These are phyloP conservation scores for Globisporangium paroecandrum DNA, from an alignment of 352 stramenopile species.

Conservation along the genomic window DNA sequence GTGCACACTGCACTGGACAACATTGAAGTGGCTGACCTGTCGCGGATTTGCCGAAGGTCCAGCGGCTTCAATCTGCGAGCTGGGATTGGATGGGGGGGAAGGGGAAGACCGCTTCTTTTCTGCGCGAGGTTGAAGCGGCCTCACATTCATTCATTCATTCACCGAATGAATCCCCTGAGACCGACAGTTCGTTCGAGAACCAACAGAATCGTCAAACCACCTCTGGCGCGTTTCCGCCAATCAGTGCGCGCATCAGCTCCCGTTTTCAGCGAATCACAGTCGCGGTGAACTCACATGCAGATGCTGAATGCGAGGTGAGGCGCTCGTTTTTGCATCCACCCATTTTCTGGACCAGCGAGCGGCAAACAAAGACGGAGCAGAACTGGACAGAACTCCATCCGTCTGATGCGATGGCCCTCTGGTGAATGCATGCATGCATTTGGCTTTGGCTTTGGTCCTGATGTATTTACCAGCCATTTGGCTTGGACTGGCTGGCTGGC, in stretches of 20 bases:
- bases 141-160: no score
- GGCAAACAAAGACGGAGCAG: constrained; percentile 19
- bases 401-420: background rate
- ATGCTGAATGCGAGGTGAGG: constrained; percentile 10
- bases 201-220: constrained; percentile 11
- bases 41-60: background rate
- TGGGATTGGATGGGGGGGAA: constrained; percentile 1
- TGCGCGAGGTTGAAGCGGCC: constrained; percentile 42
- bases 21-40: constrained; percentile 4
- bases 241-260: background rate
- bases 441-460: background rate
- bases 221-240: background rate
- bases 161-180: background rate
- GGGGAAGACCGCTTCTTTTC: constrained; percentile 8
- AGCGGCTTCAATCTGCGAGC: background rate
- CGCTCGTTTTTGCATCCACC: constrained; percentile 2
- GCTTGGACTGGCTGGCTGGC: background rate
- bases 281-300: constrained; percentile 6
- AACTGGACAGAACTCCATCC: constrained; percentile 20
- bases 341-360: constrained; percentile 14
- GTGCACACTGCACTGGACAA: no score
- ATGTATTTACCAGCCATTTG: background rate
- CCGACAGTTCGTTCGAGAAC: constrained; percentile 6
- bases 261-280: background rate
- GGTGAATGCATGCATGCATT: background rate